A percentile compares a stretch with the other conserved stretches of the same genome.
These are phyloP conservation scores for Xylariaceae sp. DNA, from an alignment of 2,329 filamentous ascomycete genomes.

Conservation along the genomic window DNA sequence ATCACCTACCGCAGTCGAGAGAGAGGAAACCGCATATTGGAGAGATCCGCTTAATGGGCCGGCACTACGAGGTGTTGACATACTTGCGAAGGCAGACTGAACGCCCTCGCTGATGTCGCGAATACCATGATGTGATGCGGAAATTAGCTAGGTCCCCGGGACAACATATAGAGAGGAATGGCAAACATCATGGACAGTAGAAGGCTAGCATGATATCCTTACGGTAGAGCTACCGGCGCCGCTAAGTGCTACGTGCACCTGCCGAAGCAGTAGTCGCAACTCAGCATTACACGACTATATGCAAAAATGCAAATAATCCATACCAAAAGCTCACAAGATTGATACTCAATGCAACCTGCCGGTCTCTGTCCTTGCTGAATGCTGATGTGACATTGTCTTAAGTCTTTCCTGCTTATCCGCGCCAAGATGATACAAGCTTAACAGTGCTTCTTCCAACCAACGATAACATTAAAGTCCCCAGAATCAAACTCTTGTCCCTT, in stretches of 20 bases:
- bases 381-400: neutral
- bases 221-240: neutral
- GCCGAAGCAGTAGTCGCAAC: neutral
- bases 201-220: neutral
- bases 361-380: neutral
- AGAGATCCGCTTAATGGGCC: neutral
- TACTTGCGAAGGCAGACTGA: neutral
- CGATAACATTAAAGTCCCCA: constrained; percentile 21
- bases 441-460: constrained; percentile 7
- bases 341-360: neutral
- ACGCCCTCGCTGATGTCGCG: neutral
- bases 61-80: neutral
- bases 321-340: neutral
- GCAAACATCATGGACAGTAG: too few species aligned
- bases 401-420: neutral
- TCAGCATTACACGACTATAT: neutral
- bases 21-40: neutral
- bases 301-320: neutral
- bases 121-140: neutral
- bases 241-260: neutral
- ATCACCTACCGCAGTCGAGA: neutral
- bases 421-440: neutral
- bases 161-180: too few species aligned
- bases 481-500: constrained; percentile 23
- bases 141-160: neutral